Percentiles rank a stretch among this genome's conserved stretches.
These are phyloP conservation scores for Flaveria robusta DNA, from an alignment of 129 eudicot genomes.

Conservation along the genomic window DNA sequence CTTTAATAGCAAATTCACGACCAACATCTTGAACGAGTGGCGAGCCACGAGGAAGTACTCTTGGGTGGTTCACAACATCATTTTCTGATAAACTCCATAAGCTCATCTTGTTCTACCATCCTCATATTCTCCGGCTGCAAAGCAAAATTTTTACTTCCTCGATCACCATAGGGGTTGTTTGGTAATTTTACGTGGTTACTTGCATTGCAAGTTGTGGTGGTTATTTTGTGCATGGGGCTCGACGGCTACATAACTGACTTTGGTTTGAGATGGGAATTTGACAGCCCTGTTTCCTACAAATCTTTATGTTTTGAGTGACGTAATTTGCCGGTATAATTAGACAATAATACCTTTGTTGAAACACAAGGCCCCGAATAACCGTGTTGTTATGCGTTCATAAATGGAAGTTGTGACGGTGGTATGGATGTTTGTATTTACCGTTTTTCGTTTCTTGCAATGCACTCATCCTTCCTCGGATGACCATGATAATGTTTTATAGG, in stretches of 20 bases:
- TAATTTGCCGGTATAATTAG: slow-evolving; percentile 65
- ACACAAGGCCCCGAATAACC: slow-evolving; percentile 61
- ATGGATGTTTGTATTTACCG: slow-evolving; percentile 22
- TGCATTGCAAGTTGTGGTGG: slow-evolving; percentile 16
- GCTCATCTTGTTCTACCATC: slow-evolving; percentile 71
- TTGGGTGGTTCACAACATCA: no score
- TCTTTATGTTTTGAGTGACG: slow-evolving; percentile 56
- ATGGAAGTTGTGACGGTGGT: slow-evolving; percentile 33
- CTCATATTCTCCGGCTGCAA: not conserved
- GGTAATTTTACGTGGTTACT: slow-evolving; percentile 30
- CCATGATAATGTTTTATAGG: slow-evolving; percentile 77
- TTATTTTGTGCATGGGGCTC: slow-evolving; percentile 23
- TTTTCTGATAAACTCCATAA: slow-evolving; percentile 43
- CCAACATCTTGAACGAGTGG: slow-evolving; percentile 42
- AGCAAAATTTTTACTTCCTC: slow-evolving; percentile 27
- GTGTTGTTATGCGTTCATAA: slow-evolving; percentile 45
- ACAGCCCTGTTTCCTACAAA: slow-evolving; percentile 48
- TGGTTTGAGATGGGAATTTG: slow-evolving; percentile 42
- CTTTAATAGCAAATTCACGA: not conserved
- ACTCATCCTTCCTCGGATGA: slow-evolving; percentile 74
- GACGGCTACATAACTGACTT: slow-evolving; percentile 23
- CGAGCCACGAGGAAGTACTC: not conserved
- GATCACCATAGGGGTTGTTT: slow-evolving; percentile 29
- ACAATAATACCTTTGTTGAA: slow-evolving; percentile 49
- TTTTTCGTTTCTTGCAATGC: slow-evolving; percentile 34